phyloP scores from a whole-genome alignment of 371 early-diverging fungal genomes.

The Syncephalastrum racemosum region DNA sequence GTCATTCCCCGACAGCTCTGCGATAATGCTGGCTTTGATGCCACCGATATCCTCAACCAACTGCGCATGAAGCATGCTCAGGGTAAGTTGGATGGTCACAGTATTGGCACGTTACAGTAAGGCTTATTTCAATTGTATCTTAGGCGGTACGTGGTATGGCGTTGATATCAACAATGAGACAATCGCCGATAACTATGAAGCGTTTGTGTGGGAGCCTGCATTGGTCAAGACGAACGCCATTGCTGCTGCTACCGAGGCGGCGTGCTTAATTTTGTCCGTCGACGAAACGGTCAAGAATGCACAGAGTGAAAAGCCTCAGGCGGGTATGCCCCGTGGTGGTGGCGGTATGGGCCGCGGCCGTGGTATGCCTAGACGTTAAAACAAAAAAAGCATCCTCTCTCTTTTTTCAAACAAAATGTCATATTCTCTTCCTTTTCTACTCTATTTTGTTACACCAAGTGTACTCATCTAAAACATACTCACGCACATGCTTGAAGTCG shows the following conservation, averaged over 20 bases:
- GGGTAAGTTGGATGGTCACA: constrained; percentile 43
- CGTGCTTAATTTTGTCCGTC: constrained; percentile 92
- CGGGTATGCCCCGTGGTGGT: constrained; percentile 54
- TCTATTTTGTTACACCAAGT: too few species aligned
- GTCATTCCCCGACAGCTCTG: constrained; percentile 98
- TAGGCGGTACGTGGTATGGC: constrained; percentile 86
- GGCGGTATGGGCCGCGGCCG: constrained; percentile 55
- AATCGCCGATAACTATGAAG: constrained; percentile 89
- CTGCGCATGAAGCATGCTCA: constrained; percentile 94
- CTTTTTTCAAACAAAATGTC: too few species aligned
- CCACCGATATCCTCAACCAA: constrained; percentile 97
- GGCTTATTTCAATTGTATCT: constrained; percentile 5
- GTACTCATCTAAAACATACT: too few species aligned
- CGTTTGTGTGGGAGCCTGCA: constrained; percentile 99
- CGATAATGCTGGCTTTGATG: constrained; percentile 99
- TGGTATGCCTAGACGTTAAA: constrained; percentile 62
- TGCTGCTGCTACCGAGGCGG: constrained; percentile 95
- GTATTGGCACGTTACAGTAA: background rate
- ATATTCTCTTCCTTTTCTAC: too few species aligned
- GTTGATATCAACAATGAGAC: constrained; percentile 92
- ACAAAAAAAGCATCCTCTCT: background rate
- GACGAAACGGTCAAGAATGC: constrained; percentile 94
- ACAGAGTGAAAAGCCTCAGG: constrained; percentile 61
- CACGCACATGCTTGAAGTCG: too few species aligned
- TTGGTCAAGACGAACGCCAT: constrained; percentile 98